Evolutionary conservation across 2,329 filamentous ascomycete genomes (phyloP).

Genomic region (Didymella lethalis): DNA sequence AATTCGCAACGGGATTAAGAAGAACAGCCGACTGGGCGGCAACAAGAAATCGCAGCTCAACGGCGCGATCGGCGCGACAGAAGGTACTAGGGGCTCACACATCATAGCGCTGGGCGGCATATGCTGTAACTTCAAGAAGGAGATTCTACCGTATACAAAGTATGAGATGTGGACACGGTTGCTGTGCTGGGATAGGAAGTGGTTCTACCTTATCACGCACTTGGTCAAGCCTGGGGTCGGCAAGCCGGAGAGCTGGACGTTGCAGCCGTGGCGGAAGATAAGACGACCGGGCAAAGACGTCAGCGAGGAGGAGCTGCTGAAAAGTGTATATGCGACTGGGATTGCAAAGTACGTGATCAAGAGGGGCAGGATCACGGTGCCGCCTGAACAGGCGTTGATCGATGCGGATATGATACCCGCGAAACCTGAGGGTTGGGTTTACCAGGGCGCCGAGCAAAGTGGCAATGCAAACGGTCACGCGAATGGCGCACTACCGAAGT

Average conservation of each 20-base stretch:
- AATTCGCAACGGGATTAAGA: slow-evolving; percentile 55
- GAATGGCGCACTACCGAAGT: slow-evolving; percentile 38
- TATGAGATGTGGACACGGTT: slow-evolving; percentile 60
- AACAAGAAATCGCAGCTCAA: slow-evolving; percentile 31
- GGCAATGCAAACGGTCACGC: slow-evolving; percentile 21
- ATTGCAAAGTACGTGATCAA: slow-evolving; percentile 61
- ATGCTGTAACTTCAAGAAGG: slow-evolving; percentile 57
- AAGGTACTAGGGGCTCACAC: slow-evolving; percentile 36
- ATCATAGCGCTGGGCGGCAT: slow-evolving; percentile 58
- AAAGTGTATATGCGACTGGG: slow-evolving; percentile 59
- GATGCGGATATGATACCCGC: slow-evolving; percentile 77
- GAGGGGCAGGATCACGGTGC: slow-evolving; percentile 75
- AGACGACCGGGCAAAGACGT: slow-evolving; percentile 25
- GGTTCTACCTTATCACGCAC: slow-evolving; percentile 59
- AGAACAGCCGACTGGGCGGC: slow-evolving; percentile 34
- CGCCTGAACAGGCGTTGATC: slow-evolving; percentile 77
- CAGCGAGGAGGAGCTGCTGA: slow-evolving; percentile 48
- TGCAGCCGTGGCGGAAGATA: slow-evolving; percentile 55
- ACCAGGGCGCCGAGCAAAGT: slow-evolving; percentile 20
- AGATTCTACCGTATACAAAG: slow-evolving; percentile 55
- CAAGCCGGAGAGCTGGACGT: slow-evolving; percentile 51
- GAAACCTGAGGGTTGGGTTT: slow-evolving; percentile 66
- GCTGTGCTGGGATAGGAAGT: slow-evolving; percentile 60
- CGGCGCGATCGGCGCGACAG: slow-evolving; percentile 27
- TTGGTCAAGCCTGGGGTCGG: slow-evolving; percentile 56